Conservation (phyloP, 2,329 filamentous ascomycete genomes). For the Blastomyces emzantsi region DNA sequence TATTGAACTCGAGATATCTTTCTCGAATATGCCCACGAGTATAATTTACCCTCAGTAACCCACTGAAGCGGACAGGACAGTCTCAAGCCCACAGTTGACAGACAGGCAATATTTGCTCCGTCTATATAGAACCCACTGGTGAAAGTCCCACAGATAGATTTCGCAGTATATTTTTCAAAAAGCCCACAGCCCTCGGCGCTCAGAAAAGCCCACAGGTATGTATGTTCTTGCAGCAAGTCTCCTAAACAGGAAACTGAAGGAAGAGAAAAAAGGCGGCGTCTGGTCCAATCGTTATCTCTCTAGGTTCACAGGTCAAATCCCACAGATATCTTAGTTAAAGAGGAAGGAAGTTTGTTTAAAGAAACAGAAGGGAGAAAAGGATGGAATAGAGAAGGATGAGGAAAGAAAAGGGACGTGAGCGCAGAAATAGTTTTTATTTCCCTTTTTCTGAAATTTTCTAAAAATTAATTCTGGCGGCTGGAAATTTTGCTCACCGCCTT, state of each 20-base stretch:
- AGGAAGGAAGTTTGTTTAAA: slow-evolving; percentile 16
- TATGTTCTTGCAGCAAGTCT: slow-evolving; percentile 15
- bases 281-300: slow-evolving; percentile 27
- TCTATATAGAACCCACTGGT: slow-evolving; percentile 35
- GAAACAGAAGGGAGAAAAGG: slow-evolving; percentile 12
- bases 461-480: slow-evolving; percentile 24
- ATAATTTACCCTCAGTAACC: slow-evolving; percentile 18
- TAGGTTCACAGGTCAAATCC: slow-evolving; percentile 22
- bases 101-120: slow-evolving; percentile 32
- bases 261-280: slow-evolving; percentile 15
- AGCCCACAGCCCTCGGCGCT: slow-evolving; percentile 36
- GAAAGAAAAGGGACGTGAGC: slow-evolving; percentile 13
- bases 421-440: slow-evolving; percentile 2
- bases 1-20: slow-evolving; percentile 1
- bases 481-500: slow-evolving; percentile 25
- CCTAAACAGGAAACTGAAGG: slow-evolving; percentile 29
- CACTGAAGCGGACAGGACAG: slow-evolving; percentile 12
- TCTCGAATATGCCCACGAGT: slow-evolving; percentile 10
- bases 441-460: slow-evolving; percentile 8
- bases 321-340: slow-evolving; percentile 17
- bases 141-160: slow-evolving; percentile 34
- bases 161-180: slow-evolving; percentile 24
- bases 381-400: slow-evolving; percentile 14
- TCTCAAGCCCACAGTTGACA: slow-evolving; percentile 12
- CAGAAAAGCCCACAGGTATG: slow-evolving; percentile 29